A percentile compares a stretch with the other conserved stretches of the same genome.
These are phyloP conservation scores for Calonectria pauciramosa DNA, from an alignment of 2,329 filamentous ascomycete species.

Conservation along the genomic window DNA sequence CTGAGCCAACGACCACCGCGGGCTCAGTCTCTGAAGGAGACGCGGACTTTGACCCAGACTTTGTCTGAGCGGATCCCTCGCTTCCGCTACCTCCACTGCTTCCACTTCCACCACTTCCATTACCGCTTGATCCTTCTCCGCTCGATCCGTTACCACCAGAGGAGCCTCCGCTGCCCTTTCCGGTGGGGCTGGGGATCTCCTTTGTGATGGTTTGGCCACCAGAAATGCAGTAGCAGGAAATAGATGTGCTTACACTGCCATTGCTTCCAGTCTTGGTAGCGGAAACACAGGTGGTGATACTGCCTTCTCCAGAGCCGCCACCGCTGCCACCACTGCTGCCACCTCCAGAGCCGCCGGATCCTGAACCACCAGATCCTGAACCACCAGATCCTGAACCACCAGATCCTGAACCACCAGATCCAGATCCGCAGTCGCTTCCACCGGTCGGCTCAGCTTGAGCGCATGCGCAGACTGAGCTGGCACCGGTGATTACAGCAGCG, in stretches of 20 bases:
- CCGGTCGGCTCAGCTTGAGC: constrained; percentile 22
- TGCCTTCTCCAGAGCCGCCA: neutral
- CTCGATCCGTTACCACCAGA: constrained; percentile 11
- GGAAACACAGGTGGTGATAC: constrained; percentile 24
- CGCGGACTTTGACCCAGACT: neutral
- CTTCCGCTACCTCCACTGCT: neutral
- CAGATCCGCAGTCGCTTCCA: neutral
- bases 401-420: constrained; percentile 6
- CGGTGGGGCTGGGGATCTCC: neutral
- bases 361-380: neutral
- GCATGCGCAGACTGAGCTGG: constrained; percentile 41
- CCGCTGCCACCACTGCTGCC: neutral
- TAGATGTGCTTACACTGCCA: constrained; percentile 8
- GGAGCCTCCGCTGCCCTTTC: neutral
- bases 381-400: constrained; percentile 6
- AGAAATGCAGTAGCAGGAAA: constrained; percentile 15
- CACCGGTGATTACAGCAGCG: constrained; percentile 45
- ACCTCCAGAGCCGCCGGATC: neutral
- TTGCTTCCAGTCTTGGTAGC: constrained; percentile 13
- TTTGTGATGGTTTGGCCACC: constrained; percentile 19
- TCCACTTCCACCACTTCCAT: neutral
- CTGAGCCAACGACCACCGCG: constrained; percentile 27
- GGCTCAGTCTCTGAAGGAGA: constrained; percentile 22
- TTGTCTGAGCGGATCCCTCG: neutral
- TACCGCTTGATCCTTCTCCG: neutral